These are phyloP conservation scores for Cardamine occulta DNA, from an alignment of 345 rosid genomes.

Conservation along the genomic window DNA sequence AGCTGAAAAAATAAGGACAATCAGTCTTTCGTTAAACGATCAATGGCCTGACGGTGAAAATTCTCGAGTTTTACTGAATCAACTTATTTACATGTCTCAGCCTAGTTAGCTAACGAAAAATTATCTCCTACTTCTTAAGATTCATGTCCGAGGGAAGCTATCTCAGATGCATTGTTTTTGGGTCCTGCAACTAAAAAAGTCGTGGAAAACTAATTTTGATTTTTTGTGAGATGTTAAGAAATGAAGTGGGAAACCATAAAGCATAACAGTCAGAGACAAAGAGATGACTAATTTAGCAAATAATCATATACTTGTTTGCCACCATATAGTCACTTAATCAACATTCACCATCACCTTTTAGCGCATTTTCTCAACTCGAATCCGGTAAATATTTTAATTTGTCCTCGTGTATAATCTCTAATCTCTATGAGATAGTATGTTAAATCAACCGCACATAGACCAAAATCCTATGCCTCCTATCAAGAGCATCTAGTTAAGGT, in stretches of 20 bases:
- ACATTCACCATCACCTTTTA: neutral
- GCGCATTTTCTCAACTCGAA: neutral
- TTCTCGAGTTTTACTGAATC: no score
- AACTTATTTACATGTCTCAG: no score
- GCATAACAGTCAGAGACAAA: neutral
- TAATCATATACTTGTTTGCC: slow-evolving; percentile 25
- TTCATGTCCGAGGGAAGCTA: neutral
- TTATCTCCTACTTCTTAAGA: no score
- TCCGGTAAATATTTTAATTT: neutral
- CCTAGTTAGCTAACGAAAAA: no score
- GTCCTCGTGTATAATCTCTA: neutral
- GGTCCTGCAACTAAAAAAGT: neutral
- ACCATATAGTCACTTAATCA: slow-evolving; percentile 13
- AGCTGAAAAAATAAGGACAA: no score
- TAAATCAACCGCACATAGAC: neutral
- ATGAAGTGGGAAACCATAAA: slow-evolving; percentile 18
- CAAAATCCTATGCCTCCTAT: neutral
- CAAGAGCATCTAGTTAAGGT: neutral
- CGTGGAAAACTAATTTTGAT: neutral
- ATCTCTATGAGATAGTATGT: neutral
- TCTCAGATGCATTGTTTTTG: neutral
- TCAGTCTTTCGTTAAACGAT: no score
- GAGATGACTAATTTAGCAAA: slow-evolving; percentile 1
- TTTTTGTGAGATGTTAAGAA: neutral
- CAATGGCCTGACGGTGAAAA: no score